Percentiles rank a stretch among this genome's conserved stretches.
Evolutionary conservation across 2,329 filamentous ascomycete species (phyloP).

Genomic region (Tolypocladium endophyticum): DNA sequence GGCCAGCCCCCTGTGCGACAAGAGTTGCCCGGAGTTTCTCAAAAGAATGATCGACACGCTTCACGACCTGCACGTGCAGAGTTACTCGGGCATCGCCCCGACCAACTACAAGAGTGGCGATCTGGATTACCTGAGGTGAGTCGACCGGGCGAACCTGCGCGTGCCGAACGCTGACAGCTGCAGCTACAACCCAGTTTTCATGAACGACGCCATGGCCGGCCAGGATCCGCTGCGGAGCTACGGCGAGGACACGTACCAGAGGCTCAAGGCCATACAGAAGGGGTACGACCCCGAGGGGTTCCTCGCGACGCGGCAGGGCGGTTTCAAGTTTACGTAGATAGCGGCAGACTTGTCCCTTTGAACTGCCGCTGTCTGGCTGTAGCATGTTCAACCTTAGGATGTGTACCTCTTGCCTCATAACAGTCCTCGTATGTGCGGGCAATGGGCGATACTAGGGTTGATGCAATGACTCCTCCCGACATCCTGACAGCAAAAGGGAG

Average conservation of each 20-base stretch:
- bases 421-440: too few species aligned
- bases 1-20: constrained; percentile 10
- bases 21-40: constrained; percentile 5
- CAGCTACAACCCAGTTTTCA: constrained; percentile 13
- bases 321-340: constrained; percentile 1
- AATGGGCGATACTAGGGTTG: too few species aligned
- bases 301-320: constrained; percentile 5
- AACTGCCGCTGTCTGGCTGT: background rate
- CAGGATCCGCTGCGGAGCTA: constrained; percentile 10
- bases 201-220: constrained; percentile 11
- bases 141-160: background rate
- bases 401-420: background rate
- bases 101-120: constrained; percentile 11
- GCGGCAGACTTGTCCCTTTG: background rate
- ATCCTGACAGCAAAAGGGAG: too few species aligned
- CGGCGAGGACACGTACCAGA: constrained; percentile 4
- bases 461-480: too few species aligned
- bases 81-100: constrained; percentile 8
- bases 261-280: constrained; percentile 4
- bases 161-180: background rate
- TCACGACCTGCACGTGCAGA: constrained; percentile 6
- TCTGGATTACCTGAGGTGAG: constrained; percentile 7
- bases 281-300: constrained; percentile 7
- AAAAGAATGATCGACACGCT: constrained; percentile 1
- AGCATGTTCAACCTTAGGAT: background rate